Evolutionary conservation across 2,329 filamentous ascomycete species (phyloP), one percentile per base, ranked within the genome.

Genomic region (Pseudogymnoascus sp.): DNA sequence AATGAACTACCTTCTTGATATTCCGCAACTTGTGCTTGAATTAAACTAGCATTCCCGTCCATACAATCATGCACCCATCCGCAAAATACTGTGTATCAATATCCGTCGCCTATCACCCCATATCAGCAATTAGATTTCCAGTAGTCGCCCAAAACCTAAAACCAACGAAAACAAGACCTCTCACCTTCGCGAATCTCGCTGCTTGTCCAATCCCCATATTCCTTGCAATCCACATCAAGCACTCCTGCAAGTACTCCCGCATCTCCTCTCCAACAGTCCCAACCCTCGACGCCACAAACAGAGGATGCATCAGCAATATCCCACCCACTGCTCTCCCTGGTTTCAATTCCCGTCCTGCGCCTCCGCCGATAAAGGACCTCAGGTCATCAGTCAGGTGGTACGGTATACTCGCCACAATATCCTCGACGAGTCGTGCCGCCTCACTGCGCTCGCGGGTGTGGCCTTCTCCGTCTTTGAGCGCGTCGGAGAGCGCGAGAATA

Each of bases 401-500:
- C 8, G 68, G 69, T 60, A 70, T 63, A 1, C 68, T 69, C 6
- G 68, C 65, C 42, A 64, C 21, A 0, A 69, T 64, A 59, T 68
- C 67, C 16, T 66, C 65, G 14, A 64, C 47, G 1, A 67, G 62
- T 14, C 61, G 62, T 5, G 61, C 50, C 5, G 18, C 64, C 12
- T 60, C 11, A 5, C 21, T 60, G 14, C 63, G 23, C 5, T 65
- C 44, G 1, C 5, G 7, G 8, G 2, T n/a, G 16, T 37, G 31
- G 21, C 59, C 50, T 44, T 65, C 50, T 28, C 6, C 14, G 3
- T 63, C 18, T 5, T 56, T 35, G 33, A 61, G 28, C 7, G 7
- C 37, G 1, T 63, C 35, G 7, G 64, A 66, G 4, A 64, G 31
- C 7, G 61, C 65, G 10, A 85, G 79, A 60, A 80, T 78, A 21